A percentile compares a stretch with the other conserved stretches of the same genome.
phyloP scores from a whole-genome alignment of 2,329 filamentous ascomycete species.

The Botrytis pseudocinerea region DNA sequence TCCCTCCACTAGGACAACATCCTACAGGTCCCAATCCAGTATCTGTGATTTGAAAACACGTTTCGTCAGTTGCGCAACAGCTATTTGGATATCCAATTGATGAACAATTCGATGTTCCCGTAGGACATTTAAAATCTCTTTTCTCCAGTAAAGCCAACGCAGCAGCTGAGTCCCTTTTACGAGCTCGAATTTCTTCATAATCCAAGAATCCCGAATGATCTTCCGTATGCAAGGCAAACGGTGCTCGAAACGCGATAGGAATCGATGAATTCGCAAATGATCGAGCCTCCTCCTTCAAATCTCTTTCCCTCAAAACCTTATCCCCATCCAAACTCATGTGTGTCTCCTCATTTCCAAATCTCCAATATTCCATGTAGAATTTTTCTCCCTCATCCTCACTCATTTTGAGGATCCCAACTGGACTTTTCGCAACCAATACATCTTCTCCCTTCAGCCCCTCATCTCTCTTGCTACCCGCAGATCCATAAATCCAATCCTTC shows the following conservation, averaged over 20 bases:
- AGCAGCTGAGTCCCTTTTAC: constrained; percentile 36
- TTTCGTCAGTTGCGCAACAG: constrained; percentile 68
- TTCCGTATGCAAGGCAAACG: constrained; percentile 52
- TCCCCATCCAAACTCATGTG: constrained; percentile 20
- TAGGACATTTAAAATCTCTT: constrained; percentile 66
- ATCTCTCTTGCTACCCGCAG: constrained; percentile 45
- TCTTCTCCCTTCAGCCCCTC: constrained; percentile 43
- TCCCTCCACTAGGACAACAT: constrained; percentile 68
- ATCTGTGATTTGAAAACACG: constrained; percentile 65
- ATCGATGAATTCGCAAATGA: constrained; percentile 32
- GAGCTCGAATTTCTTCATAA: constrained; percentile 28
- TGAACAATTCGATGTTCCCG: constrained; percentile 64
- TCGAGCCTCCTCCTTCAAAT: constrained; percentile 33
- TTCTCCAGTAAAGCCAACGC: constrained; percentile 52
- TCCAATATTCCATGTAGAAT: constrained; percentile 67
- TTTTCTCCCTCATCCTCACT: constrained; percentile 69
- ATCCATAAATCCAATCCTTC: constrained; percentile 51
- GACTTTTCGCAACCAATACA: constrained; percentile 45
- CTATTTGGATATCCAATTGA: constrained; percentile 66
- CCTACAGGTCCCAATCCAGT: constrained; percentile 67
- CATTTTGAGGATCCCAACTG: constrained; percentile 72
- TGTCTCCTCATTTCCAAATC: constrained; percentile 37
- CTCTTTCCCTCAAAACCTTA: constrained; percentile 27
- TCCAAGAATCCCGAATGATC: constrained; percentile 19
- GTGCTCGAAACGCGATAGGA: constrained; percentile 47